Percentiles rank a stretch among this genome's conserved stretches.
These are phyloP conservation scores for Malbranchea cinnamomea DNA, from an alignment of 2,329 filamentous ascomycete genomes.

Conservation along the genomic window DNA sequence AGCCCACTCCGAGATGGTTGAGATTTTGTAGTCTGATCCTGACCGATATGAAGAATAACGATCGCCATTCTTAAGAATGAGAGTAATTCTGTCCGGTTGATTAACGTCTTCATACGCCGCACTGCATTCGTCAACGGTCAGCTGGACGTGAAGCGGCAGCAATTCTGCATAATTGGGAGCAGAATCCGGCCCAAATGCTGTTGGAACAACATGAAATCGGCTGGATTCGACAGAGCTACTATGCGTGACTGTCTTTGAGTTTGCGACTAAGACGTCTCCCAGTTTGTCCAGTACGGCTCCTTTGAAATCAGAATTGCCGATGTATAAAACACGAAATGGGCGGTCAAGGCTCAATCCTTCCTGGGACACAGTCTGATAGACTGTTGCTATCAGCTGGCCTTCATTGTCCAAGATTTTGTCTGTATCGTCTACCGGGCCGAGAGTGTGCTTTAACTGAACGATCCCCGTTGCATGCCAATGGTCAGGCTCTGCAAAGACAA, in stretches of 20 bases:
- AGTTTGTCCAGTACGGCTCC: constrained; percentile 32
- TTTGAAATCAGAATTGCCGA: constrained; percentile 25
- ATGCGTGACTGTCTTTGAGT: constrained; percentile 19
- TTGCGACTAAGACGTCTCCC: constrained; percentile 32
- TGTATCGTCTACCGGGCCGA: constrained; percentile 23
- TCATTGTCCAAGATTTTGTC: constrained; percentile 12
- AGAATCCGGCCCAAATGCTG: constrained; percentile 30
- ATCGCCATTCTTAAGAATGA: constrained; percentile 26
- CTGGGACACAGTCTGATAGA: constrained; percentile 31
- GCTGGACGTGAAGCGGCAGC: constrained; percentile 31
- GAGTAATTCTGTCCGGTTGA: constrained; percentile 19
- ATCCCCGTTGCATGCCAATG: constrained; percentile 24
- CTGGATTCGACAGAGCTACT: constrained; percentile 26
- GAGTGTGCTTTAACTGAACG: constrained; percentile 29
- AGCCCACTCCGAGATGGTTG: constrained; percentile 27
- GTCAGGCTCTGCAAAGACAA: constrained; percentile 29
- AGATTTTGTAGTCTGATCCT: constrained; percentile 23
- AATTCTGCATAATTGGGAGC: constrained; percentile 34
- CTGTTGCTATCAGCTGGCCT: constrained; percentile 23
- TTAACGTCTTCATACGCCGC: constrained; percentile 17
- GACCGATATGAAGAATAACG: constrained; percentile 24
- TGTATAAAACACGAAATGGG: constrained; percentile 31
- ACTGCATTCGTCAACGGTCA: constrained; percentile 33
- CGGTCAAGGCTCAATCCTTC: constrained; percentile 24
- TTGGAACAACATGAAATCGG: constrained; percentile 34